Conservation (phyloP, 1,139 yeast genomes). For the Yamadazyma sp. region DNA sequence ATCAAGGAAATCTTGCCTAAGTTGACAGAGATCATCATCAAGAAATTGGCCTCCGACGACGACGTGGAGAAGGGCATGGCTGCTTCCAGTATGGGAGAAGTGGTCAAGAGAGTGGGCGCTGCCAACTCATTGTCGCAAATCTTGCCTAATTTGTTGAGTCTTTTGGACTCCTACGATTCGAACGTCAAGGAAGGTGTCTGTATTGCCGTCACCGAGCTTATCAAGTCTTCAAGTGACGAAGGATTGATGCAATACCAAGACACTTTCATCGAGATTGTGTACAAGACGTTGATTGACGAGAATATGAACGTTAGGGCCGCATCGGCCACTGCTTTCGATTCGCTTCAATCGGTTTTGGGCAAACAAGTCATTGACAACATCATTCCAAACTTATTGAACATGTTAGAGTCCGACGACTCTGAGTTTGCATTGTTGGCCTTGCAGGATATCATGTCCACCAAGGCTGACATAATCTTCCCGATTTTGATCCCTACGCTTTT, state of each 20-base stretch:
- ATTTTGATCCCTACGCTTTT: slow-evolving; percentile 84
- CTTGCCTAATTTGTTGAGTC: slow-evolving; percentile 78
- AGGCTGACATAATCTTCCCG: slow-evolving; percentile 91
- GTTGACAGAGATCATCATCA: slow-evolving; percentile 76
- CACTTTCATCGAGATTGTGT: slow-evolving; percentile 70
- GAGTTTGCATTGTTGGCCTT: slow-evolving; percentile 85
- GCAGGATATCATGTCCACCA: slow-evolving; percentile 88
- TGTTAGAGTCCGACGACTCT: slow-evolving; percentile 60
- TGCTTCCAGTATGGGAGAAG: slow-evolving; percentile 91
- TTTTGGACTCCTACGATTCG: slow-evolving; percentile 59
- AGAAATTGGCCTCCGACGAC: slow-evolving; percentile 78
- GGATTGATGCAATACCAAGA: slow-evolving; percentile 66
- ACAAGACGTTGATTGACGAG: slow-evolving; percentile 76
- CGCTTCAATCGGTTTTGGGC: slow-evolving; percentile 79
- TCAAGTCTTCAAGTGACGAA: slow-evolving; percentile 68
- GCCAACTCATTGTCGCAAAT: slow-evolving; percentile 74
- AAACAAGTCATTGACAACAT: slow-evolving; percentile 85
- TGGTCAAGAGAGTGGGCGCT: slow-evolving; percentile 93
- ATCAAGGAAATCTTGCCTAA: slow-evolving; percentile 89
- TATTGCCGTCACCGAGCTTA: slow-evolving; percentile 84
- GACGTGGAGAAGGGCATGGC: slow-evolving; percentile 82
- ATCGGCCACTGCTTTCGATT: slow-evolving; percentile 89
- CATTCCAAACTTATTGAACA: slow-evolving; percentile 75
- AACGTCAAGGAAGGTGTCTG: slow-evolving; percentile 96
- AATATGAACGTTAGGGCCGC: slow-evolving; percentile 78